Evolutionary conservation across 2,329 filamentous ascomycete genomes (phyloP), one percentile per base, ranked within the genome.

Genomic region (Leptographium procerum): DNA sequence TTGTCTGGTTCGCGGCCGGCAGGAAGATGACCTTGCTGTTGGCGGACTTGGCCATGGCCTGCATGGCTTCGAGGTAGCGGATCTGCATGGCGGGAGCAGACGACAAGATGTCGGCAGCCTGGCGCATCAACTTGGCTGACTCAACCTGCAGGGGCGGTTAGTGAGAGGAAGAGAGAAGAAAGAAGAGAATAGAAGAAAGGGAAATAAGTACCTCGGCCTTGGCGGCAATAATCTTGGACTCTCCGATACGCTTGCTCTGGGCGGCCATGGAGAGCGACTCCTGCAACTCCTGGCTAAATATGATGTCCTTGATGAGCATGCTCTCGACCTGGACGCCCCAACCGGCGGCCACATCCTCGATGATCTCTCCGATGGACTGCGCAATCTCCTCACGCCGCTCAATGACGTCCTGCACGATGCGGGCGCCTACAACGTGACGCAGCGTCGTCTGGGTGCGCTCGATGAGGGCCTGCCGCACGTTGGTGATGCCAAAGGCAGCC

Each of bases 231-330:
- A 99, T 90, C 81, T 99, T 99, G 76, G 87, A 91, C 75, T 99
- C 94, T 76, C 94, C 94, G 59, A 96, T 96, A 66, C 94, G 87
- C 87, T 97, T 97, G 78, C 87, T 90, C 81, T 99, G 94, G 4
- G 94, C 94, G 45, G 94, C 94, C 94, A 99, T 97, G 69, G 89
- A 95, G 55, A 99, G 83, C 22, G 89, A 94, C 69, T 97, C 92
- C 74, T 99, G 94, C 51, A 99, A 81, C 65, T 97, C 94, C 69
- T 90, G 85, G 74, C 85, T 91, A 83, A 99, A 99, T 71, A 97
- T 88, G 70, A 99, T 95, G 73, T 99, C 94, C 77, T 99, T 97
- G 82, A 99, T 92, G 65, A 99, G 85, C 92, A 99, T 99, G 69
- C 87, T 91, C 79, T 97, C 94, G 60, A 97, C 94, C 69, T 89